Base-by-base conservation (phyloP, 2,329 filamentous ascomycete genomes). In the Rhynchosporium secalis region DNA sequence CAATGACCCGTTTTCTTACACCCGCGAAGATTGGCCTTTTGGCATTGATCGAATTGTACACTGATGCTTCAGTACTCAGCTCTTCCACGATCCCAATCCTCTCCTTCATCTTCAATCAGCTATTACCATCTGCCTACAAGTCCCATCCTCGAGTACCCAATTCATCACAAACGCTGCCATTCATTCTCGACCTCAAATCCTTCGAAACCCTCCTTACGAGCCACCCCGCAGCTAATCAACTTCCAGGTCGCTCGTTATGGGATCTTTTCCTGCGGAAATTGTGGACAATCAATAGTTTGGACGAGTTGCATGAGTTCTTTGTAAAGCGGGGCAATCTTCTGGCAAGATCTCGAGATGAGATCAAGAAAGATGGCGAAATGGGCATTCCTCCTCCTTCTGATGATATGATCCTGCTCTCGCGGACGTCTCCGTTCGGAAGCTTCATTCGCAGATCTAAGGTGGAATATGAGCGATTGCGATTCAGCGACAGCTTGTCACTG, bases 1-100 rank as follows among this genome's bases (percentile, higher is more conserved):
- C 26, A 47, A 96, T 94, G 88, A 84, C 88, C 70, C 89, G 90
- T 62, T 96, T 89, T 75, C 82, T 98, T 51, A 96, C 91, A n/a
- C 91, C 94, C 12, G 88, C 91, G 69, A 96, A 95, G 74, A 84
- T 98, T 68, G 88, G 89, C 72, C 82, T 97, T 29, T 83, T 98
- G 60, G 85, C 86, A 60, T 83, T 99, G 58, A 83, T 95, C 58
- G 86, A 92, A 70, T 81, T 97, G 59, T 98, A 99, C 76, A 85
- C 86, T 43, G 86, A 90, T 67, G 86, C 86, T 28, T 79, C 82
- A 2, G 82, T 93, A 15, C 88, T 89, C 2, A 86, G 83, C 64
- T 81, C 84, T 56, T 86, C 89, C n/a, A 86, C 88, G 29, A 83
- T 94, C 48, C 83, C 89, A 13, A 81, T 96, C 38, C 82, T 96